Percentiles rank a stretch among this genome's conserved stretches.
phyloP scores from a whole-genome alignment of 1,284 basidiomycete genomes.

The Leucoagaricus sp. region DNA sequence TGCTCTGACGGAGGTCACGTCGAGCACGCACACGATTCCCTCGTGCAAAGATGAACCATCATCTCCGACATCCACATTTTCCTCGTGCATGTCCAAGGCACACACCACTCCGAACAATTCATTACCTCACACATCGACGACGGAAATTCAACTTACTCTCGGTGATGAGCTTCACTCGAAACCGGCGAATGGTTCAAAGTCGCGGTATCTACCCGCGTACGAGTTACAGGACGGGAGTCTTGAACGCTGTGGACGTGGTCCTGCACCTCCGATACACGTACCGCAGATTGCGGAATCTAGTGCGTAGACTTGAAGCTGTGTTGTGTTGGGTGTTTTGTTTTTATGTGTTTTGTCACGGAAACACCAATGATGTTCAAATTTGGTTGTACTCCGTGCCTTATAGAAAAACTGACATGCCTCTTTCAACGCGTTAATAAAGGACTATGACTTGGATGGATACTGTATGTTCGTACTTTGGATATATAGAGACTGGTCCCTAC shows the following conservation, averaged over 20 bases:
- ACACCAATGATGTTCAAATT: too few relatives aligned
- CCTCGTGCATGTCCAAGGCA: constrained; percentile 25
- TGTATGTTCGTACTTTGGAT: too few relatives aligned
- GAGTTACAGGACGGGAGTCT: constrained; percentile 74
- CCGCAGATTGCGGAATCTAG: neutral
- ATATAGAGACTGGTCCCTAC: too few relatives aligned
- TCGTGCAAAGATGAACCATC: constrained; percentile 19
- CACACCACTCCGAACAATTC: constrained; percentile 24
- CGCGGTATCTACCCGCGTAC: constrained; percentile 74
- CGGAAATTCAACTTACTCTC: constrained; percentile 4
- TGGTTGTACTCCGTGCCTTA: too few relatives aligned
- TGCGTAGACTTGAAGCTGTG: neutral
- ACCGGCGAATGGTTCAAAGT: constrained; percentile 19
- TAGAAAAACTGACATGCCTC: too few relatives aligned
- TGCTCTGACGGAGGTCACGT: constrained; percentile 21
- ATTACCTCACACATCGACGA: constrained; percentile 5
- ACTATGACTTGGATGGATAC: too few relatives aligned
- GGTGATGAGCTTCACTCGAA: constrained; percentile 7
- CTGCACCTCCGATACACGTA: neutral
- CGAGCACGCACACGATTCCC: constrained; percentile 22
- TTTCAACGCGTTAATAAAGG: too few relatives aligned
- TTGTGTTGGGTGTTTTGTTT: too few relatives aligned
- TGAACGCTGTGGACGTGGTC: constrained; percentile 69
- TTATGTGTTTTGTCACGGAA: too few relatives aligned
- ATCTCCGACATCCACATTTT: constrained; percentile 28